These are phyloP conservation scores for Penicillium diatomitis DNA, from an alignment of 495 filamentous ascomycete genomes.

Conservation along the genomic window DNA sequence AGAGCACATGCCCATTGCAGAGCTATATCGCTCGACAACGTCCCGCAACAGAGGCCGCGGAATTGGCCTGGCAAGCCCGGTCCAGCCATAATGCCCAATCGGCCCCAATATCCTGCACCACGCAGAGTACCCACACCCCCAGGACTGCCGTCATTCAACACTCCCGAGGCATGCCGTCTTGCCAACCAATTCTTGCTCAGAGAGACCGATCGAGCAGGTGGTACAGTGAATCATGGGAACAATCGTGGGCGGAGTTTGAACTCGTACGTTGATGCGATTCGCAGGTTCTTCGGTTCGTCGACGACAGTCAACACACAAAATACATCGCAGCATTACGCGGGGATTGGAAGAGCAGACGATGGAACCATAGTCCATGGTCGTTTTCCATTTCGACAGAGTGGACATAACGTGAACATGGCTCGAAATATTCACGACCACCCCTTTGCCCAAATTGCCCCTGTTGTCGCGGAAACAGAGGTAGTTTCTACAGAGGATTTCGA, in stretches of 20 bases:
- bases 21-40: conserved; percentile 15
- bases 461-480: conserved; percentile 7
- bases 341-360: conserved; percentile 27
- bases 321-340: conserved; percentile 1
- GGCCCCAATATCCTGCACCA: conserved; percentile 33
- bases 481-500: too few species aligned
- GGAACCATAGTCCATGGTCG: conserved; percentile 30
- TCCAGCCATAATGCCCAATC: conserved; percentile 20
- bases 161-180: conserved; percentile 31
- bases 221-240: too few species aligned
- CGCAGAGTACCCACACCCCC: conserved; percentile 36
- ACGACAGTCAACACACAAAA: neutral
- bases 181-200: conserved; percentile 18
- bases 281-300: conserved; percentile 20
- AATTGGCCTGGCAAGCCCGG: conserved; percentile 19
- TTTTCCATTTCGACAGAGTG: conserved; percentile 31
- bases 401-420: conserved; percentile 22
- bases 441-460: conserved; percentile 22
- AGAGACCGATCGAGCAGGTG: neutral
- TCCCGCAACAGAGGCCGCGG: conserved; percentile 1
- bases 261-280: conserved; percentile 18
- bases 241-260: neutral
- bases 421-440: conserved; percentile 26
- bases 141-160: conserved; percentile 39
- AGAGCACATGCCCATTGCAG: conserved; percentile 6